Evolutionary conservation across 2,329 filamentous ascomycete species (phyloP), one percentile per base, ranked within the genome.

Genomic region (Elsinoe australis): DNA sequence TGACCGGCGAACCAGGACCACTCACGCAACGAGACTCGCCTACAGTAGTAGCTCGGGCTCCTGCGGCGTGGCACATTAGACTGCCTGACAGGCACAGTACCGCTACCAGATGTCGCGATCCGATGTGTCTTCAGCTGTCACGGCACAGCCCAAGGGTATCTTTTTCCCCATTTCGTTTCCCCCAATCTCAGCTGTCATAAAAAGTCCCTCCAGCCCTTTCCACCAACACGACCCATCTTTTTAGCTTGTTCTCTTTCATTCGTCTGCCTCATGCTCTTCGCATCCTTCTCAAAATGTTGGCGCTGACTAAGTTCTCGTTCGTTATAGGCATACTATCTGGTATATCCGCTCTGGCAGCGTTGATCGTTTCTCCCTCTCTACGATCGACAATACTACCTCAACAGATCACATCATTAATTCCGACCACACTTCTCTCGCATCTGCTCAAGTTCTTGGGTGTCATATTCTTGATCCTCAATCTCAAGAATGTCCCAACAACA

Each of bases 401-500:
- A 5, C 33, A 36, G 12, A 17, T 48, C 5, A 31, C 32, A 9
- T 15, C 32, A 7, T 31, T 19, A 39, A 39, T 48, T 18, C 45
- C 45, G 1, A 21, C 45, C n/a, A 31, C 32, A 10, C 22, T 48
- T 7, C 21, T 31, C 14, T 36, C 32, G 4, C 32, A 48, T 19
- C 19, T 39, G 5, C 34, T 48, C 21, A 34, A 36, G 19, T 21
- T 38, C 19, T 36, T 48, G 10, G 32, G 24, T 3, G 45, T 31
- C 33, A 6, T 48, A 4, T 48, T 48, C 24, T 14, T 48, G 12
- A 31, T 38, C 14, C 17, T 48, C 33, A 48, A 48, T 29, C 32
- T 48, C 45, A 48, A 48, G 14, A 48, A 48, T 36, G 33, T 48
- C 45, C 45, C 45, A 7, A 28, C 34, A 5, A 38, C 45, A 31